Conservation (phyloP, 345 rosid genomes). For the Cardamine resedifolia region DNA sequence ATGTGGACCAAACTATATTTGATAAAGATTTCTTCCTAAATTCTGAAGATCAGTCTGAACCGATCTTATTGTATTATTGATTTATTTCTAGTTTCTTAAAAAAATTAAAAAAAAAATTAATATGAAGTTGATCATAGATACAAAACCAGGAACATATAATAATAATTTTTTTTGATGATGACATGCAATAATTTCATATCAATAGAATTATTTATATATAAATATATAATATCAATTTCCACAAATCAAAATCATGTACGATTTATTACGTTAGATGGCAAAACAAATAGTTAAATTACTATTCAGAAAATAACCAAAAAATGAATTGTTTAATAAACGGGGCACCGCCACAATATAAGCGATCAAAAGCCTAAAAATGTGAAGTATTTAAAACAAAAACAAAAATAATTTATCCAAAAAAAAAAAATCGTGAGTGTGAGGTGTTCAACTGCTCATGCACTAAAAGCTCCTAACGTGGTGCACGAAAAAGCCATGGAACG, state of each 20-base stretch:
- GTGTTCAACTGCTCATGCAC: conserved; percentile 35
- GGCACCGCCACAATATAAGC: conserved; percentile 12
- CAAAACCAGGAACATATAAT: not conserved
- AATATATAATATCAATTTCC: not conserved
- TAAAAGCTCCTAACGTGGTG: conserved; percentile 37
- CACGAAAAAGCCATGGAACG: conserved; percentile 34
- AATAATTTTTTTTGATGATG: not conserved
- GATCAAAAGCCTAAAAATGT: conserved; percentile 6
- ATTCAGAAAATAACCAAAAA: not conserved
- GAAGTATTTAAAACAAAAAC: not conserved
- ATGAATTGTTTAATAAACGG: not conserved
- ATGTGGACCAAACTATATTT: not conserved
- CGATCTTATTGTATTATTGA: not conserved
- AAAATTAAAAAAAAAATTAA: too few species aligned
- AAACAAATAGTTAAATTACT: not conserved
- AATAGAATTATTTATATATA: not conserved
- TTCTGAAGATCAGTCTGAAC: not conserved
- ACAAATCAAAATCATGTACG: not conserved
- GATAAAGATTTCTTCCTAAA: not conserved
- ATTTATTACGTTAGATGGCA: conserved; percentile 16
- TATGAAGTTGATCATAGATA: not conserved
- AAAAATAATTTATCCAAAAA: not conserved
- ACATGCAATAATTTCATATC: not conserved
- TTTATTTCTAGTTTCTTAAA: too few species aligned
- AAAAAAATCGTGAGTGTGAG: not conserved